Percentiles rank a stretch among this genome's conserved stretches.
Evolutionary conservation across 345 rosid species (phyloP).

Genomic region (Rhodomyrtus tomentosa): DNA sequence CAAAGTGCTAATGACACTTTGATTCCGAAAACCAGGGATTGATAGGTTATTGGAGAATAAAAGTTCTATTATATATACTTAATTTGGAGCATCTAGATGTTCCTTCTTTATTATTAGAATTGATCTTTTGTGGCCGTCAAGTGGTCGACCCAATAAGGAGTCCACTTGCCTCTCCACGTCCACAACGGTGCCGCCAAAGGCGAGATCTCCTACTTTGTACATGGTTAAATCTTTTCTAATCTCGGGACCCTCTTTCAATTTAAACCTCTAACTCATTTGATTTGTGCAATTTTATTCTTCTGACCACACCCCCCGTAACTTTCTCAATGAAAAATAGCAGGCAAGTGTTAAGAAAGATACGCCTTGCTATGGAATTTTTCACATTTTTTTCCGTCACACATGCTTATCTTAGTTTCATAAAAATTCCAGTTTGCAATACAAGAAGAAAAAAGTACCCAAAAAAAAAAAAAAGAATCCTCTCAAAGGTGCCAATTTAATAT

Average conservation of each 20-base stretch:
- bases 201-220: background rate
- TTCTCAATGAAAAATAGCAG: background rate
- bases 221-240: background rate
- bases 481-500: too few species aligned
- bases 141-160: background rate
- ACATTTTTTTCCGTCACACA: background rate
- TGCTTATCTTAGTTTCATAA: background rate
- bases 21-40: conserved; percentile 2
- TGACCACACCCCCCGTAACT: background rate
- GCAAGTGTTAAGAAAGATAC: background rate
- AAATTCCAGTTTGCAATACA: background rate
- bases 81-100: background rate
- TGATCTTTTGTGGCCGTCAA: background rate
- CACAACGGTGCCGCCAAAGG: background rate
- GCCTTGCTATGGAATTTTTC: background rate
- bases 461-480: too few species aligned
- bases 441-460: background rate
- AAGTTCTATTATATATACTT: background rate
- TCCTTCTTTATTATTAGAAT: background rate
- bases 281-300: background rate
- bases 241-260: background rate
- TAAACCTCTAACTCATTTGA: background rate
- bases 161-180: background rate
- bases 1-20: background rate
- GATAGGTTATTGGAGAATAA: background rate